Percentiles rank a stretch among this genome's conserved stretches.
These are phyloP conservation scores for Annona cherimola DNA, from an alignment of 164 flowering plant species.

Conservation along the genomic window DNA sequence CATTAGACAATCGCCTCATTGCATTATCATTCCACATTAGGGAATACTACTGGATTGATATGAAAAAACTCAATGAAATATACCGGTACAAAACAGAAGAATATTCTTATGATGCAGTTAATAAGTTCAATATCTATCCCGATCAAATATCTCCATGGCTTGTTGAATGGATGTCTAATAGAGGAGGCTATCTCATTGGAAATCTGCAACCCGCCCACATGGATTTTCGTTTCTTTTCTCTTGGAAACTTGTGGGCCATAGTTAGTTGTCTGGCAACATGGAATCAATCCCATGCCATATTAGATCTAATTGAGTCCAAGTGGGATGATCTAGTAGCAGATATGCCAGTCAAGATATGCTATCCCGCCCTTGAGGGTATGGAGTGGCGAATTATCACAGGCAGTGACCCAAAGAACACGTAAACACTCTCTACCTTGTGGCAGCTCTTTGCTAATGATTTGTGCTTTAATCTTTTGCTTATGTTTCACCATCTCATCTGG, in stretches of 20 bases:
- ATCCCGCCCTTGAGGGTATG: constrained; percentile 81
- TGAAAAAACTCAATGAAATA: constrained; percentile 75
- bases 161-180: constrained; percentile 78
- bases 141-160: constrained; percentile 90
- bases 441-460: not conserved
- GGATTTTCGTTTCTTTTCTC: constrained; percentile 93
- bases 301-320: constrained; percentile 79
- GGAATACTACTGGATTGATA: constrained; percentile 86
- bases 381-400: constrained; percentile 91
- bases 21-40: constrained; percentile 85
- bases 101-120: constrained; percentile 89
- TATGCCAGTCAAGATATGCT: constrained; percentile 89
- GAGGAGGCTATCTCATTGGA: constrained; percentile 86
- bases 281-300: constrained; percentile 78
- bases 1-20: constrained; percentile 69
- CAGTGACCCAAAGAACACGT: constrained; percentile 95
- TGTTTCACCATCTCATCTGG: constrained; percentile 1
- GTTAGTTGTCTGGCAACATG: constrained; percentile 67
- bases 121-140: constrained; percentile 90
- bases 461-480: not conserved
- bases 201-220: constrained; percentile 92
- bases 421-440: constrained; percentile 16
- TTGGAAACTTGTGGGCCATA: constrained; percentile 87
- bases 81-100: constrained; percentile 92
- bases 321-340: constrained; percentile 77